Percentiles rank a stretch among this genome's conserved stretches.
These are phyloP conservation scores for Kwoniella shandongensis DNA, from an alignment of 768 basidiomycete species.

Conservation along the genomic window DNA sequence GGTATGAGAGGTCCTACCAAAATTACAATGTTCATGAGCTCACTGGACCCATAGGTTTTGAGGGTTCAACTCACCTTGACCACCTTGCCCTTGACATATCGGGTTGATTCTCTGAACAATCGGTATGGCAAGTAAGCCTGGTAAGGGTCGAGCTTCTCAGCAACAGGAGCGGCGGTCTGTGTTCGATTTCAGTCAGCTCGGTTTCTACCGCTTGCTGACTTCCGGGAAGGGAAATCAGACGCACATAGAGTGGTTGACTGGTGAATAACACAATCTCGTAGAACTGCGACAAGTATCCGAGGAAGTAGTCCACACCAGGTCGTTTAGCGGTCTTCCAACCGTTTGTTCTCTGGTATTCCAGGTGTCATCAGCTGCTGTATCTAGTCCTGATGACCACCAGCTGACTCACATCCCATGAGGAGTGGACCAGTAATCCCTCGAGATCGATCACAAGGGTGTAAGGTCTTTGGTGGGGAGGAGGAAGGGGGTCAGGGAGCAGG, in stretches of 20 bases:
- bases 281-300: constrained; percentile 95
- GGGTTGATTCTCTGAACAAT: constrained; percentile 89
- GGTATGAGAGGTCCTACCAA: constrained; percentile 78
- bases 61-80: constrained; percentile 70
- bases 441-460: constrained; percentile 89
- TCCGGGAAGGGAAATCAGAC: constrained; percentile 54
- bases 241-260: constrained; percentile 78
- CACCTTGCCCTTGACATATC: constrained; percentile 73
- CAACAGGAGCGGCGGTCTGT: constrained; percentile 80
- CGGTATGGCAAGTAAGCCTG: constrained; percentile 82
- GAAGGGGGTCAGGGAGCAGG: constrained; percentile 81
- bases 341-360: constrained; percentile 66
- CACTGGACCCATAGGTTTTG: background rate
- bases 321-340: constrained; percentile 98
- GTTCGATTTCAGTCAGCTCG: background rate
- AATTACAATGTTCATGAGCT: constrained; percentile 1
- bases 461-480: constrained; percentile 78
- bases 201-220: constrained; percentile 2
- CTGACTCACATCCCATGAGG: constrained; percentile 88
- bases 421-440: constrained; percentile 86
- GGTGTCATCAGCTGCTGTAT: constrained; percentile 3
- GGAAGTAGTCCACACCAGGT: constrained; percentile 96
- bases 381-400: background rate
- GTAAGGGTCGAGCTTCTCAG: constrained; percentile 93
- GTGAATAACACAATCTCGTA: constrained; percentile 98